Evolutionary conservation across 495 filamentous ascomycete species (phyloP).

Genomic region (Neurospora sp.): DNA sequence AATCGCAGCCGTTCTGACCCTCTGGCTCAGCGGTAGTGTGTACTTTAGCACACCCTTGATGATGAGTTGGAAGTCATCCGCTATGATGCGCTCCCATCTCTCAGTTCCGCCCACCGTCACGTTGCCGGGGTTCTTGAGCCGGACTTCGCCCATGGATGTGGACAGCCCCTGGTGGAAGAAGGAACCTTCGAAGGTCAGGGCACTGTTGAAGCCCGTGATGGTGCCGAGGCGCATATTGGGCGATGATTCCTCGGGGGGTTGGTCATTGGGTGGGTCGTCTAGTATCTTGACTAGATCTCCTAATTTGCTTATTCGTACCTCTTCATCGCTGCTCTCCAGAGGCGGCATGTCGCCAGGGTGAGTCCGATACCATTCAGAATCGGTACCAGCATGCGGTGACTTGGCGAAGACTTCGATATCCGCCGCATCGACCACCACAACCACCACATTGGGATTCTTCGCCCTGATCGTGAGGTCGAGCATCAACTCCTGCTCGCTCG

Average conservation of each 20-base stretch:
- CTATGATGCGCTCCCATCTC: conserved; percentile 83
- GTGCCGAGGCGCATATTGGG: conserved; percentile 85
- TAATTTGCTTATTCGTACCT: conserved; percentile 8
- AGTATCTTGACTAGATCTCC: conserved; percentile 7
- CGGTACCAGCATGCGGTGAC: conserved; percentile 71
- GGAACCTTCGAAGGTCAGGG: conserved; percentile 77
- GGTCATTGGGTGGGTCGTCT: conserved; percentile 55
- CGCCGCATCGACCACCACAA: conserved; percentile 70
- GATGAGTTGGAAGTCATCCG: conserved; percentile 86
- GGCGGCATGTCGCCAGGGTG: conserved; percentile 28
- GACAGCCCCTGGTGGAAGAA: conserved; percentile 60
- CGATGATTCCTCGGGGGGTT: conserved; percentile 40
- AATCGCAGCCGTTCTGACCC: conserved; percentile 44
- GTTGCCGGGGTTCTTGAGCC: conserved; percentile 75
- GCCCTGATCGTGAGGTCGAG: conserved; percentile 83
- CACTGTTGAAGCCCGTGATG: conserved; percentile 77
- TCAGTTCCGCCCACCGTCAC: conserved; percentile 77
- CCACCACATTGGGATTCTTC: conserved; percentile 83
- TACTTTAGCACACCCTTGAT: conserved; percentile 86
- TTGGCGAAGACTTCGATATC: conserved; percentile 91
- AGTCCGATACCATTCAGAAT: conserved; percentile 61
- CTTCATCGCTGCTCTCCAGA: background rate
- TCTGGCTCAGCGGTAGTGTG: conserved; percentile 69
- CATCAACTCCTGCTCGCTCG: conserved; percentile 92
- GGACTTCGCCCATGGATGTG: conserved; percentile 69